Evolutionary conservation across 768 basidiomycete species (phyloP).

Genomic region (Lactifluus volemus): DNA sequence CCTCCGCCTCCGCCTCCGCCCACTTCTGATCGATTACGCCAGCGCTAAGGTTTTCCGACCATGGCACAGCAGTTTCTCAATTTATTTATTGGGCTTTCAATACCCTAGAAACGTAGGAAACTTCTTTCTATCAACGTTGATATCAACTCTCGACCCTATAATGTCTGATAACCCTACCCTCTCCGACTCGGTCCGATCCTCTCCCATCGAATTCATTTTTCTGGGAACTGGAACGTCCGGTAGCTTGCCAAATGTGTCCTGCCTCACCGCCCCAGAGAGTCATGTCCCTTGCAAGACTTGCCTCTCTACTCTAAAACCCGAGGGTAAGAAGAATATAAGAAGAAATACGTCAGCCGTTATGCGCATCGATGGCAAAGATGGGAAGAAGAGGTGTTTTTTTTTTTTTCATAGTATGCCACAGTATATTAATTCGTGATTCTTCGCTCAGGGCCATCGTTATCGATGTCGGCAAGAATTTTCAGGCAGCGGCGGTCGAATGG

Average conservation of each 20-base stretch:
- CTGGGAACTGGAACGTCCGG: constrained; percentile 79
- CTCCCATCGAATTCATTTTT: constrained; percentile 57
- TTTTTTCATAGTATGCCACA: constrained; percentile 16
- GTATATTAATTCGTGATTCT: neutral
- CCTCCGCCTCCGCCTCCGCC: no score
- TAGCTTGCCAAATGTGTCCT: constrained; percentile 58
- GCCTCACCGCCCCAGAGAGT: constrained; percentile 60
- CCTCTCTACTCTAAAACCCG: constrained; percentile 52
- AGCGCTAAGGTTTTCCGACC: neutral
- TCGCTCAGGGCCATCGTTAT: constrained; percentile 62
- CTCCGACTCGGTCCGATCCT: neutral
- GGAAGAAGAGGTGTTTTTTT: constrained; percentile 45
- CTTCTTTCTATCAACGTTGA: neutral
- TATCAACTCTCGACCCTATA: neutral
- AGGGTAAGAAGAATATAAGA: constrained; percentile 75
- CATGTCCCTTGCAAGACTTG: constrained; percentile 52
- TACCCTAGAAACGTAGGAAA: neutral
- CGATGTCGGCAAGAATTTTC: constrained; percentile 83
- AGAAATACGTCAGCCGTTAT: constrained; percentile 76
- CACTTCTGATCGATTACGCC: neutral
- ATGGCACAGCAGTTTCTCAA: neutral
- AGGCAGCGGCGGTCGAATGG: constrained; percentile 43
- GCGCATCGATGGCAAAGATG: constrained; percentile 35
- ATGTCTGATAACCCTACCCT: neutral
- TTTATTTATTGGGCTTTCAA: neutral